Conservation (phyloP, 805 yeast species). For the Starmerella bacillaris region DNA sequence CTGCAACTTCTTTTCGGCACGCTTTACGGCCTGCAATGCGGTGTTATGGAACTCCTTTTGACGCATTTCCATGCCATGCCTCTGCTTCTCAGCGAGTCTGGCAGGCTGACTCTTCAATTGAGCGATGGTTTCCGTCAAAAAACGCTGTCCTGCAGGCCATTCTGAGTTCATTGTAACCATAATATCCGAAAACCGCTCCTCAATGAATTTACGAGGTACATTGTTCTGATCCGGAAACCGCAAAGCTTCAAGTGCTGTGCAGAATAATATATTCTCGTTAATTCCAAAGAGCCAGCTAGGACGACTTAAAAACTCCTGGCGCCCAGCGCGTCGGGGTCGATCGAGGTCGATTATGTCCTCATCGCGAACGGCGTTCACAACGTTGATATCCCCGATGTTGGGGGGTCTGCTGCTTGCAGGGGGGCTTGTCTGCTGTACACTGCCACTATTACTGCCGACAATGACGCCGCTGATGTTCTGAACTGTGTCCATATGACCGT, state of each 20-base stretch:
- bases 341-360: background rate
- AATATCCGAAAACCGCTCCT: constrained; percentile 11
- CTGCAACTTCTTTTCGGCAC: constrained; percentile 4
- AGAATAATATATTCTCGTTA: constrained; percentile 14
- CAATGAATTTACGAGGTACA: constrained; percentile 15
- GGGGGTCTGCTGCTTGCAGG: too few species aligned
- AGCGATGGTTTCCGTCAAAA: constrained; percentile 7
- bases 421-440: too few species aligned
- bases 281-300: constrained; percentile 14
- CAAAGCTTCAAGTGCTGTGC: constrained; percentile 11
- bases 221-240: constrained; percentile 13
- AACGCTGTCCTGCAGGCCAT: constrained; percentile 13
- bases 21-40: constrained; percentile 5
- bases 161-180: constrained; percentile 12
- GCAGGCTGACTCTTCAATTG: constrained; percentile 5
- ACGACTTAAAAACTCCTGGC: constrained; percentile 12
- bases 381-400: background rate
- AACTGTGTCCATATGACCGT: constrained; percentile 16
- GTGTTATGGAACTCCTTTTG: constrained; percentile 10
- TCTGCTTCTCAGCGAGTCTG: constrained; percentile 8
- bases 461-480: constrained; percentile 12
- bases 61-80: constrained; percentile 7
- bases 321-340: background rate
- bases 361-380: background rate
- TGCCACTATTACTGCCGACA: constrained; percentile 4